These are phyloP conservation scores for Thielaviopsis euricoi DNA, from an alignment of 2,329 filamentous ascomycete genomes.

Conservation along the genomic window DNA sequence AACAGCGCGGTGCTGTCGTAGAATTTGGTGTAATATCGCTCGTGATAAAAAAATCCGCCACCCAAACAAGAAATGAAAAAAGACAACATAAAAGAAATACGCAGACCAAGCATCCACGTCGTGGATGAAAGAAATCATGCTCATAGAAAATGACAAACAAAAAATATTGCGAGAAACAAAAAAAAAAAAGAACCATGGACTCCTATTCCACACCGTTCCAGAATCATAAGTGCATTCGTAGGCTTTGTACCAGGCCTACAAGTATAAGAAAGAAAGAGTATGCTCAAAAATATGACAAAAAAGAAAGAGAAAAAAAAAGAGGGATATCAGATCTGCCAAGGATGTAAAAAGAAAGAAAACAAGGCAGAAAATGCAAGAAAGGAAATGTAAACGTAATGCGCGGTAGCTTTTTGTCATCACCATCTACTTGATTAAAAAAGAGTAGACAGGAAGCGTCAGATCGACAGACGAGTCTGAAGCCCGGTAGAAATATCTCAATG, in stretches of 20 bases:
- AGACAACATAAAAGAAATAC: conserved; percentile 4
- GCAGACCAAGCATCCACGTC: too few relatives aligned
- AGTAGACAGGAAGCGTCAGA: background rate
- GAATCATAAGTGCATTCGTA: conserved; percentile 10
- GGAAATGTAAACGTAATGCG: background rate
- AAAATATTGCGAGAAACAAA: conserved; percentile 5
- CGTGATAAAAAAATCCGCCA: too few relatives aligned
- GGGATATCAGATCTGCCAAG: conserved; percentile 1
- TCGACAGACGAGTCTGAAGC: background rate
- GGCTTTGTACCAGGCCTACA: conserved; percentile 2
- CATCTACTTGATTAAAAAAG: too few relatives aligned
- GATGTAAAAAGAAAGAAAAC: background rate
- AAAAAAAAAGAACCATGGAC: conserved; percentile 10
- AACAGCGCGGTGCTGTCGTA: background rate
- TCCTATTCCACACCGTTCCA: conserved; percentile 11
- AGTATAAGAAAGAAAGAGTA: conserved; percentile 16
- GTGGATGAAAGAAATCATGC: too few relatives aligned
- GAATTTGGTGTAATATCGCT: too few relatives aligned
- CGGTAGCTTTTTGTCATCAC: too few relatives aligned
- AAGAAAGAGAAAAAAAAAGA: conserved; percentile 13
- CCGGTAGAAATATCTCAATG: background rate
- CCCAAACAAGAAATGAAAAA: conserved; percentile 3
- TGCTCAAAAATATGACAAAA: background rate
- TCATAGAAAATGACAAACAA: background rate
- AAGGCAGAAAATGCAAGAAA: conserved; percentile 3